Evolutionary conservation across 331 rosid species (phyloP).

Genomic region (Spiraea crenata): DNA sequence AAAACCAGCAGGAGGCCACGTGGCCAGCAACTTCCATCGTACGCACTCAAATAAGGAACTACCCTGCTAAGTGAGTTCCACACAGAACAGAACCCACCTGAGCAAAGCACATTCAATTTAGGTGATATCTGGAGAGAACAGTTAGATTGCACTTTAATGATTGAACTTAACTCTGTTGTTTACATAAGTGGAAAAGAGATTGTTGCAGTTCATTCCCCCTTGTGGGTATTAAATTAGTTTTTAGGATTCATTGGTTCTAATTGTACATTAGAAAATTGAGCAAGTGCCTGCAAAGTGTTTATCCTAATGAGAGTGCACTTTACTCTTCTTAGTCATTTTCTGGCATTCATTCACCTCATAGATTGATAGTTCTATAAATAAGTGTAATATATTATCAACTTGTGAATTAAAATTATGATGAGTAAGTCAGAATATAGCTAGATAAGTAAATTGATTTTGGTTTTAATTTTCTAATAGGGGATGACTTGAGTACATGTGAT

Average conservation of each 20-base stretch:
- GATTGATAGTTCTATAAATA: neutral
- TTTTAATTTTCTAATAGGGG: too few relatives aligned
- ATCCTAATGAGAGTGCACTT: slow-evolving; percentile 25
- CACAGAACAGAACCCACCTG: neutral
- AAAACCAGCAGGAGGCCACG: neutral
- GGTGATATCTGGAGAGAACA: slow-evolving; percentile 7
- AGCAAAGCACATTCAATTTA: too few relatives aligned
- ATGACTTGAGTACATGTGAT: neutral
- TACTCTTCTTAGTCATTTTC: neutral
- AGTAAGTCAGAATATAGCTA: too few relatives aligned
- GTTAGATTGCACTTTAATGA: neutral
- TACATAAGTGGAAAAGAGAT: neutral
- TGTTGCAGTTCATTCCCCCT: neutral
- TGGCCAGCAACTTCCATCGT: slow-evolving; percentile 20
- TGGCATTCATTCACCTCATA: neutral
- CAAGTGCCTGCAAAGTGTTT: slow-evolving; percentile 20
- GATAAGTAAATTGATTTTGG: too few relatives aligned
- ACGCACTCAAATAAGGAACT: slow-evolving; percentile 2
- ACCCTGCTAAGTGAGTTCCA: slow-evolving; percentile 1
- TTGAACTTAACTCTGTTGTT: too few relatives aligned
- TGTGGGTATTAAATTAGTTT: neutral
- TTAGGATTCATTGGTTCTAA: neutral
- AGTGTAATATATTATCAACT: too few relatives aligned
- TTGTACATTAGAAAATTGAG: neutral
- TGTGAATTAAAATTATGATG: too few relatives aligned